Evolutionary conservation across 805 yeast genomes (phyloP).

Genomic region (Kuraishia borneana): DNA sequence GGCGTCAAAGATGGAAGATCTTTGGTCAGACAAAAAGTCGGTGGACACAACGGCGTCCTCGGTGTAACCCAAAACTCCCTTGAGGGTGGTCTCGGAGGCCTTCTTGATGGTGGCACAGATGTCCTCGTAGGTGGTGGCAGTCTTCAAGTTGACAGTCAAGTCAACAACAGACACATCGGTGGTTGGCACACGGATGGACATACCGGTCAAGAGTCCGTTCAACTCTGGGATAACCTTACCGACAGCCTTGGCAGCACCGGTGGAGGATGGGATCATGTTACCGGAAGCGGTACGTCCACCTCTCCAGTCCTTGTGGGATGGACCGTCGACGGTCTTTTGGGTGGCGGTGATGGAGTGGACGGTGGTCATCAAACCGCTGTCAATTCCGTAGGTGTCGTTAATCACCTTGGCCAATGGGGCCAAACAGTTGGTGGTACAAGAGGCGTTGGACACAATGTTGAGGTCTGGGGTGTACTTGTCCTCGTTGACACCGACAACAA

Average conservation of each 20-base stretch:
- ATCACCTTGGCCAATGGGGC: constrained; percentile 91
- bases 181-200: constrained; percentile 91
- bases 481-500: constrained; percentile 85
- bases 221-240: constrained; percentile 89
- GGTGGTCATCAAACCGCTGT: constrained; percentile 92
- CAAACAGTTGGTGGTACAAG: constrained; percentile 93
- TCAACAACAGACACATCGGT: constrained; percentile 90
- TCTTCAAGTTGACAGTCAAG: constrained; percentile 74
- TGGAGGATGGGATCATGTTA: constrained; percentile 90
- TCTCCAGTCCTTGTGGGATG: constrained; percentile 97
- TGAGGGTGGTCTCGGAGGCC: constrained; percentile 67
- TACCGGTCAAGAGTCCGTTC: constrained; percentile 89
- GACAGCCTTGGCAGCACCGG: constrained; percentile 97
- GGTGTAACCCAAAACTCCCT: constrained; percentile 83
- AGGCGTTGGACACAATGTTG: constrained; percentile 79
- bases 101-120: constrained; percentile 66
- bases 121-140: constrained; percentile 70
- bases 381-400: constrained; percentile 77
- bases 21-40: constrained; percentile 75
- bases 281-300: constrained; percentile 96
- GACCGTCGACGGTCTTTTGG: constrained; percentile 95
- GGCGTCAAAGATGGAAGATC: constrained; percentile 86
- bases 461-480: constrained; percentile 67
- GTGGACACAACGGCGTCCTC: constrained; percentile 88
- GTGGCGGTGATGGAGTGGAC: constrained; percentile 95